Evolutionary conservation across 352 stramenopile species (phyloP).

Genomic region (Globisporangium uncinulatum): DNA sequence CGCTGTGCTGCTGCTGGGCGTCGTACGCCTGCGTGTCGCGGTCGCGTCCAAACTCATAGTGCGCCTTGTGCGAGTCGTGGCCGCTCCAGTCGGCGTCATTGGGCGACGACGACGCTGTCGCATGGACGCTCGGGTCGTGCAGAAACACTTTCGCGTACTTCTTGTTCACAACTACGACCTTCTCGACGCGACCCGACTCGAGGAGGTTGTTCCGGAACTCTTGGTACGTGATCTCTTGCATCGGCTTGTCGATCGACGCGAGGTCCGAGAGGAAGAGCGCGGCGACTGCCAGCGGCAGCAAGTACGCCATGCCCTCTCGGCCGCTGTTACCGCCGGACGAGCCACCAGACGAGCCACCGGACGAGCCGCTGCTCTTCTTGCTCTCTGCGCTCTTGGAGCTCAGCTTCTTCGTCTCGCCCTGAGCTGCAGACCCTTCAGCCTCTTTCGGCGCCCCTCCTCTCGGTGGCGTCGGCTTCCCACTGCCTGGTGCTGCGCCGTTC

Average conservation of each 20-base stretch:
- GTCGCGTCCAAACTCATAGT: conserved; percentile 23
- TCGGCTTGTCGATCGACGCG: conserved; percentile 66
- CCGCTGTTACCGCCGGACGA: conserved; percentile 28
- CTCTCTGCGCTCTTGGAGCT: conserved; percentile 52
- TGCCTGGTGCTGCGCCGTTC: conserved; percentile 30
- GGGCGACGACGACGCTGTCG: conserved; percentile 6
- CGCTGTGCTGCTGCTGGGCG: conserved; percentile 3
- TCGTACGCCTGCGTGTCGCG: conserved; percentile 12
- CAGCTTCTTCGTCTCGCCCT: conserved; percentile 55
- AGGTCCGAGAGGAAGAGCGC: conserved; percentile 74
- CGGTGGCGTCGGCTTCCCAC: conserved; percentile 35
- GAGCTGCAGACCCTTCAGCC: conserved; percentile 32
- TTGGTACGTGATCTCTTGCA: conserved; percentile 91
- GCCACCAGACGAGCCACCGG: conserved; percentile 16
- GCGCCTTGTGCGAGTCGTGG: conserved; percentile 26
- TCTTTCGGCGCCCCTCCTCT: conserved; percentile 45
- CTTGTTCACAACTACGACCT: conserved; percentile 90
- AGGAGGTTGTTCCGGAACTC: conserved; percentile 87
- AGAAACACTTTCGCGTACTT: conserved; percentile 88
- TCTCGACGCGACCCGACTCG: conserved; percentile 81
- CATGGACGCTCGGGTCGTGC: conserved; percentile 28
- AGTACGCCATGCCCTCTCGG: conserved; percentile 64
- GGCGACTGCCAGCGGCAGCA: conserved; percentile 66
- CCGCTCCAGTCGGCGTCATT: conserved; percentile 11
- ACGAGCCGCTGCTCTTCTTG: conserved; percentile 21